Evolutionary conservation across 169 alveolate genomes (phyloP).

Genomic region (Cryptosporidium parvum): DNA sequence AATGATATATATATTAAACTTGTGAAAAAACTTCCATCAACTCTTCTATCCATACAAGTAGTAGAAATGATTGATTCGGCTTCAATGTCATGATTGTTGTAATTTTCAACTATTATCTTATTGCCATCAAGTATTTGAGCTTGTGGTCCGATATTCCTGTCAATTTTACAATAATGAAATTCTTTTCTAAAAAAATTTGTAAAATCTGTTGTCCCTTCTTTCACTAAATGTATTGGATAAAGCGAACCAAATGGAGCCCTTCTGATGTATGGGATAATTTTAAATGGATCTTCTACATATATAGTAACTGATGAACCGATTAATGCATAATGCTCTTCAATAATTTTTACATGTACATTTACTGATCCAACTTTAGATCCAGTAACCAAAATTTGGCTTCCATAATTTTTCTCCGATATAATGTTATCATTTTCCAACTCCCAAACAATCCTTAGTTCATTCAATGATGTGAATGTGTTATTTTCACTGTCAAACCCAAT

Average conservation of each 20-base stretch:
- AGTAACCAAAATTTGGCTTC: constrained; percentile 34
- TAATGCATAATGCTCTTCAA: constrained; percentile 2
- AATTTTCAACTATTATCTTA: constrained; percentile 10
- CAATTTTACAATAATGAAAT: constrained; percentile 18
- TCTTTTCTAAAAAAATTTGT: not conserved
- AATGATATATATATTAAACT: constrained; percentile 1
- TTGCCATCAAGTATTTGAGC: constrained; percentile 22
- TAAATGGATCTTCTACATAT: constrained; percentile 65
- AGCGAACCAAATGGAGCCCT: constrained; percentile 57
- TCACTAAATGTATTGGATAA: constrained; percentile 24
- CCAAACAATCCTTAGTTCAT: constrained; percentile 46
- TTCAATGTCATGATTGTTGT: not conserved
- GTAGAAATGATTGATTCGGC: constrained; percentile 10
- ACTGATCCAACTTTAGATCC: constrained; percentile 70
- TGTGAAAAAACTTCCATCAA: constrained; percentile 35
- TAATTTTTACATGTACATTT: constrained; percentile 15
- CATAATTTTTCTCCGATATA: constrained; percentile 23
- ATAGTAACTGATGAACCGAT: constrained; percentile 25
- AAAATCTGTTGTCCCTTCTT: constrained; percentile 3
- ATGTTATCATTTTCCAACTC: constrained; percentile 46
- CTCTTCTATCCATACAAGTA: constrained; percentile 64
- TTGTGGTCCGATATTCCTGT: not conserved
- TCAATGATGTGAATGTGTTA: constrained; percentile 52
- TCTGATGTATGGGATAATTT: constrained; percentile 23
- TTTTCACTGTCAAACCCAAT: constrained; percentile 58